A percentile compares a stretch with the other conserved stretches of the same genome.
These are phyloP conservation scores for Brassica hybrid DNA, from an alignment of 441 rosid species.

Conservation along the genomic window DNA sequence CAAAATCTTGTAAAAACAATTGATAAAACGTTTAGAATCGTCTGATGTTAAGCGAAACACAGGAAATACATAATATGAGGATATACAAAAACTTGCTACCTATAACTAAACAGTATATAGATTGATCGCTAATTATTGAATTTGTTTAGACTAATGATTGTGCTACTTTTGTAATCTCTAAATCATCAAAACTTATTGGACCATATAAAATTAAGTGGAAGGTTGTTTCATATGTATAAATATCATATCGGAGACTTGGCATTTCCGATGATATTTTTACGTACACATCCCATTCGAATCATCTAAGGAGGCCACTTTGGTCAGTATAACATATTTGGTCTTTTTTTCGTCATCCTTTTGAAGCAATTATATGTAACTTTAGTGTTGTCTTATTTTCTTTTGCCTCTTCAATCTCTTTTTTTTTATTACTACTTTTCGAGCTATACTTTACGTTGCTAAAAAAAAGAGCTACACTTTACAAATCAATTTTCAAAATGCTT, in stretches of 20 bases:
- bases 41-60: too few species aligned
- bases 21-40: too few species aligned
- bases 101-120: too few species aligned
- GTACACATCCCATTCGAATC: conserved; percentile 3
- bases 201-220: not conserved
- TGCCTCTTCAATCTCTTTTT: not conserved
- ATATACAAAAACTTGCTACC: not conserved
- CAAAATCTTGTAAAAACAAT: not conserved
- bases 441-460: conserved; percentile 1
- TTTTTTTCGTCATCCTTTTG: not conserved
- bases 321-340: not conserved
- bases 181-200: not conserved
- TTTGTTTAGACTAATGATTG: conserved; percentile 1
- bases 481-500: not conserved
- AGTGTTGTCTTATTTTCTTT: conserved; percentile 13
- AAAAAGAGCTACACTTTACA: too few species aligned
- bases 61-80: too few species aligned
- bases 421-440: conserved; percentile 4
- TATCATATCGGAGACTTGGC: not conserved
- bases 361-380: conserved; percentile 15
- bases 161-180: conserved; percentile 1
- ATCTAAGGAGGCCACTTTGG: conserved; percentile 4
- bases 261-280: not conserved
- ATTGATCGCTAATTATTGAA: too few species aligned
- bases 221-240: not conserved